These are phyloP conservation scores for Coniochaeta ligniaria DNA, from an alignment of 2,329 filamentous ascomycete species.

Conservation along the genomic window DNA sequence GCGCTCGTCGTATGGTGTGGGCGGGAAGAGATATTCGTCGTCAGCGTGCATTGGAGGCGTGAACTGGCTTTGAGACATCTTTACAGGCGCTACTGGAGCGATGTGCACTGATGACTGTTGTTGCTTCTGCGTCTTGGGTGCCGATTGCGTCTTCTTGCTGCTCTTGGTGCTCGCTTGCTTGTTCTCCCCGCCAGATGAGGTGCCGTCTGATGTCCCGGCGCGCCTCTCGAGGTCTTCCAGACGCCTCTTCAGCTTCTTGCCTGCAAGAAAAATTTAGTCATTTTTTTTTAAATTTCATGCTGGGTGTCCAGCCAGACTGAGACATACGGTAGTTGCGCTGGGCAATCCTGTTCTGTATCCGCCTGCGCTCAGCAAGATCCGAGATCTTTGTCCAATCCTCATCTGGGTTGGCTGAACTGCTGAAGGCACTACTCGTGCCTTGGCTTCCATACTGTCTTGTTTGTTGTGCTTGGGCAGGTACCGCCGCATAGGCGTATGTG, in stretches of 20 bases:
- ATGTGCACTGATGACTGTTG: constrained; percentile 13
- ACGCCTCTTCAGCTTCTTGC: constrained; percentile 89
- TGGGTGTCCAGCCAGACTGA: constrained; percentile 3
- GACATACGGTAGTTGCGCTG: constrained; percentile 87
- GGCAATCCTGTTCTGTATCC: constrained; percentile 96
- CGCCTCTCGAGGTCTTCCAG: constrained; percentile 78
- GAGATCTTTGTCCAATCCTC: constrained; percentile 99
- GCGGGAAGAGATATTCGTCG: constrained; percentile 61
- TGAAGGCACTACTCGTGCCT: constrained; percentile 89
- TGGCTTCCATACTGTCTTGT: constrained; percentile 63
- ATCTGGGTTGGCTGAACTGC: constrained; percentile 86
- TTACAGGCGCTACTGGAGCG: constrained; percentile 9
- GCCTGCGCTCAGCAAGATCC: constrained; percentile 84
- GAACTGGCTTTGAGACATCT: constrained; percentile 42
- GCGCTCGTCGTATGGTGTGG: constrained; percentile 49
- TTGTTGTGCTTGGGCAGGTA: constrained; percentile 22
- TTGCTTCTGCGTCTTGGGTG: neutral
- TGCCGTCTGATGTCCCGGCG: constrained; percentile 42
- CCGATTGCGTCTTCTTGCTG: constrained; percentile 19
- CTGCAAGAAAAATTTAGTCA: constrained; percentile 31
- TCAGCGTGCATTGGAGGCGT: constrained; percentile 53
- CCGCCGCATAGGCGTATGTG: constrained; percentile 29
- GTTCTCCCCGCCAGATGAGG: constrained; percentile 9
- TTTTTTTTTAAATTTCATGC: constrained; percentile 3
- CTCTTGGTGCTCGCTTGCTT: constrained; percentile 5